Evolutionary conservation across 1,284 basidiomycete genomes (phyloP).

Genomic region (Cerrena zonata): DNA sequence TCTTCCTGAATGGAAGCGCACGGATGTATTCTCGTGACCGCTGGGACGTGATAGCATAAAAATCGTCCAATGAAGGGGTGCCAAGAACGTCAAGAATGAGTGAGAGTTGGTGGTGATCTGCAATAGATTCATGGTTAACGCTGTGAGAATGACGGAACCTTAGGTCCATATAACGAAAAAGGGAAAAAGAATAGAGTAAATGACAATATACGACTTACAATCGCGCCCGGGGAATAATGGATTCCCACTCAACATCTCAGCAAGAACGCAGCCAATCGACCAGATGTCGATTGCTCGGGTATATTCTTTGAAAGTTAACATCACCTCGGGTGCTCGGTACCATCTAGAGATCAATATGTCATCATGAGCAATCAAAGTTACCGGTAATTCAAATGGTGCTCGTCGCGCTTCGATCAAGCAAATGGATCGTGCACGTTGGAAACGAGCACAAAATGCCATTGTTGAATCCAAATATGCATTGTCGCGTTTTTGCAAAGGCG

Average conservation of each 20-base stretch:
- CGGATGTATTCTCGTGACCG: constrained; percentile 89
- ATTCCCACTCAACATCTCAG: constrained; percentile 88
- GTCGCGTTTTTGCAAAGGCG: no score
- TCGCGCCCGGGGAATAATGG: constrained; percentile 88
- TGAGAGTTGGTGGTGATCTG: constrained; percentile 84
- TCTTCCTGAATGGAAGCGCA: constrained; percentile 86
- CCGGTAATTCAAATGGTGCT: no score
- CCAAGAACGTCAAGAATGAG: constrained; percentile 81
- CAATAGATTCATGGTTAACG: not conserved
- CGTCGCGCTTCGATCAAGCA: no score
- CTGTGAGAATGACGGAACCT: not conserved
- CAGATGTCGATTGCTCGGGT: constrained; percentile 90
- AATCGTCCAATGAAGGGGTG: constrained; percentile 88
- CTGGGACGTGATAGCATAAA: constrained; percentile 83
- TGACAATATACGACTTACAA: constrained; percentile 33
- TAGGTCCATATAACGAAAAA: no score
- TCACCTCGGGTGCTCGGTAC: constrained; percentile 92
- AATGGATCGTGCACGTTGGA: no score
- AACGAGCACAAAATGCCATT: not conserved
- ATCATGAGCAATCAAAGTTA: no score
- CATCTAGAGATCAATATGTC: constrained; percentile 40
- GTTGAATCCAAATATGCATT: no score
- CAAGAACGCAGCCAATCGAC: constrained; percentile 89
- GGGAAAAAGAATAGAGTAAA: no score
- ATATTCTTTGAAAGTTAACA: constrained; percentile 93